Conservation (phyloP, 768 basidiomycete species). For the Trametopsis cervina region DNA sequence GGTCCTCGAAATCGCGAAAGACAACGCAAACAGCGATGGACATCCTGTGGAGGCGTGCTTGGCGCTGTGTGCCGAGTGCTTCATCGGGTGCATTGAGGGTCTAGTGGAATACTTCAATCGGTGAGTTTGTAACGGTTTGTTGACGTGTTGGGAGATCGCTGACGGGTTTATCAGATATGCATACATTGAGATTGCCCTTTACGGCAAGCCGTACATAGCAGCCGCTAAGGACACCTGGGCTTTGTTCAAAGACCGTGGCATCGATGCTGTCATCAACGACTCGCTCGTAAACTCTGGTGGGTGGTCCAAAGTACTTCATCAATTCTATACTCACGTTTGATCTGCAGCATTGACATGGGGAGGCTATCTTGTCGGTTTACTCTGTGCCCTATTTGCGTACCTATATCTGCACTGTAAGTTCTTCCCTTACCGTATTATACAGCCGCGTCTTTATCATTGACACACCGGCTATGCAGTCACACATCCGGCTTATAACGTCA, state of each 20-base stretch:
- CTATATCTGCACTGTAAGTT: conserved; percentile 65
- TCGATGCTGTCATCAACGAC: conserved; percentile 80
- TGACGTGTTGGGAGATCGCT: not conserved
- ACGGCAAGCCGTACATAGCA: conserved; percentile 75
- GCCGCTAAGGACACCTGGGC: conserved; percentile 85
- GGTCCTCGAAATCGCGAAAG: conserved; percentile 48
- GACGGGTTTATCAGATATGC: conserved; percentile 46
- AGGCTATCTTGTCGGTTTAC: conserved; percentile 68
- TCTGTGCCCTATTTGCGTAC: conserved; percentile 70
- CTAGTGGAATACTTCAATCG: conserved; percentile 78
- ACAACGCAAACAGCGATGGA: conserved; percentile 56
- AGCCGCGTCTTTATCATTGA: too few relatives aligned
- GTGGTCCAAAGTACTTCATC: conserved; percentile 23
- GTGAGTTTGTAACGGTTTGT: conserved; percentile 22
- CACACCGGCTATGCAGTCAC: conserved; percentile 53
- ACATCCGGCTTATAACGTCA: conserved; percentile 62
- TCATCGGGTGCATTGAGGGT: conserved; percentile 62
- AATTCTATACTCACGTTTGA: too few relatives aligned
- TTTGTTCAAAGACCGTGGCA: conserved; percentile 68
- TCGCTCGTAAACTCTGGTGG: conserved; percentile 77
- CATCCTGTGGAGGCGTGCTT: conserved; percentile 71
- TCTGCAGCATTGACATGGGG: conserved; percentile 65
- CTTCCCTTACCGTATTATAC: too few relatives aligned
- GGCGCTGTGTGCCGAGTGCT: conserved; percentile 75
- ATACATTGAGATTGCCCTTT: conserved; percentile 80